Evolutionary conservation across 2,329 filamentous ascomycete genomes (phyloP).

Genomic region (Pseudodiploospora longispora): DNA sequence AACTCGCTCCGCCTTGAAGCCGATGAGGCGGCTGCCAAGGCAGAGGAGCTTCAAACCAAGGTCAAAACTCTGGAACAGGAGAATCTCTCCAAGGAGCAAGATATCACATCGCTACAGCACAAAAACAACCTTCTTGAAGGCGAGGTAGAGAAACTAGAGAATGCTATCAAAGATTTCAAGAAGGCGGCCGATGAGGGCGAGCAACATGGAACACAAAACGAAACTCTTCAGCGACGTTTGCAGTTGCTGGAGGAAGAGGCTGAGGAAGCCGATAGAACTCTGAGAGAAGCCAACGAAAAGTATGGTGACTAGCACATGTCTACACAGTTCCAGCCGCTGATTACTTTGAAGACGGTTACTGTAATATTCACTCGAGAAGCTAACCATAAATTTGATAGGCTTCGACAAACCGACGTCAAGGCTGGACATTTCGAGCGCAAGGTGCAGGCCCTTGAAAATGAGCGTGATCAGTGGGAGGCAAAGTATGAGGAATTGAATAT

Average conservation of each 20-base stretch:
- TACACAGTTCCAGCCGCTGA: too few species aligned
- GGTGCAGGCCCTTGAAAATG: constrained; percentile 88
- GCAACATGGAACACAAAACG: constrained; percentile 81
- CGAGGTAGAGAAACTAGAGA: constrained; percentile 91
- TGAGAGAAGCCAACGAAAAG: constrained; percentile 98
- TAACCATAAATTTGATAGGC: constrained; percentile 45
- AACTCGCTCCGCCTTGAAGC: constrained; percentile 88
- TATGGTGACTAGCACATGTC: constrained; percentile 38
- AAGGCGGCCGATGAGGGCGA: constrained; percentile 73
- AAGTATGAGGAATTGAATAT: constrained; percentile 98
- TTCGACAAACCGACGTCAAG: constrained; percentile 98
- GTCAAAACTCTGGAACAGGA: constrained; percentile 91
- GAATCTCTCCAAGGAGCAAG: constrained; percentile 93
- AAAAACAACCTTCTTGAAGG: constrained; percentile 85
- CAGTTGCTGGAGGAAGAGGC: constrained; percentile 97
- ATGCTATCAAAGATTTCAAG: constrained; percentile 77
- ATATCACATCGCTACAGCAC: constrained; percentile 93
- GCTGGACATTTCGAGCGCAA: constrained; percentile 99
- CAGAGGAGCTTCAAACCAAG: constrained; percentile 79
- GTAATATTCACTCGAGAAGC: neutral
- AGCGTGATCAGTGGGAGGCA: constrained; percentile 88
- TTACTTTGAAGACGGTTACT: too few species aligned
- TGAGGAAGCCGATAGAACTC: constrained; percentile 90
- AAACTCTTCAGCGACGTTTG: constrained; percentile 82
- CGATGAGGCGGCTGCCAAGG: constrained; percentile 72